Evolutionary conservation across 2,329 filamentous ascomycete genomes (phyloP).

Genomic region (Lanzia echinophila): DNA sequence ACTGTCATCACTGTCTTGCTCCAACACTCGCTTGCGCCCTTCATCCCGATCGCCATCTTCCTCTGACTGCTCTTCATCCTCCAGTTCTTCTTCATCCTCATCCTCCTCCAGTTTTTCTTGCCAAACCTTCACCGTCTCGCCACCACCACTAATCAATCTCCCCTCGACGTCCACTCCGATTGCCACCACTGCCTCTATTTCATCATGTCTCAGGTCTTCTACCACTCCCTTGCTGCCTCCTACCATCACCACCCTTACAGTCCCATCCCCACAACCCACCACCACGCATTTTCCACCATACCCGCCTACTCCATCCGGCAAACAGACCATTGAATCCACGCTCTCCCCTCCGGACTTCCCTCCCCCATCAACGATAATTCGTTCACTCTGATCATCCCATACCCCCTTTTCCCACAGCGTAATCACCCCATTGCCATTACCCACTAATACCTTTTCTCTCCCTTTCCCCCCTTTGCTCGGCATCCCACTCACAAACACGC

Average conservation of each 20-base stretch:
- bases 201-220: conserved; percentile 63
- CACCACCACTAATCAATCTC: conserved; percentile 84
- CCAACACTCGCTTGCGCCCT: conserved; percentile 18
- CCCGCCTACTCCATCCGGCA: conserved; percentile 63
- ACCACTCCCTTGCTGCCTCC: conserved; percentile 66
- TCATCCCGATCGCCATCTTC: conserved; percentile 28
- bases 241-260: conserved; percentile 69
- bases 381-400: conserved; percentile 93
- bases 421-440: conserved; percentile 69
- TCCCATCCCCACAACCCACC: conserved; percentile 76
- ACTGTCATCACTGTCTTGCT: conserved; percentile 39
- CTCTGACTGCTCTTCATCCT: conserved; percentile 16
- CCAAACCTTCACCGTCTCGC: conserved; percentile 85
- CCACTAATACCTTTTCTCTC: conserved; percentile 69
- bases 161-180: conserved; percentile 80
- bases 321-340: conserved; percentile 66
- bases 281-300: conserved; percentile 63
- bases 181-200: conserved; percentile 76
- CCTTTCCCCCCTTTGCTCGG: conserved; percentile 59
- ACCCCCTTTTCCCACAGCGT: conserved; percentile 91
- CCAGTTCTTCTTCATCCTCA: conserved; percentile 44
- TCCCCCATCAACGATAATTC: conserved; percentile 65
- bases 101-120: conserved; percentile 57
- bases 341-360: conserved; percentile 63
- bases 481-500: conserved; percentile 69